phyloP scores from a whole-genome alignment of 2,329 filamentous ascomycete species.

The Clarireedia monteithiana region DNA sequence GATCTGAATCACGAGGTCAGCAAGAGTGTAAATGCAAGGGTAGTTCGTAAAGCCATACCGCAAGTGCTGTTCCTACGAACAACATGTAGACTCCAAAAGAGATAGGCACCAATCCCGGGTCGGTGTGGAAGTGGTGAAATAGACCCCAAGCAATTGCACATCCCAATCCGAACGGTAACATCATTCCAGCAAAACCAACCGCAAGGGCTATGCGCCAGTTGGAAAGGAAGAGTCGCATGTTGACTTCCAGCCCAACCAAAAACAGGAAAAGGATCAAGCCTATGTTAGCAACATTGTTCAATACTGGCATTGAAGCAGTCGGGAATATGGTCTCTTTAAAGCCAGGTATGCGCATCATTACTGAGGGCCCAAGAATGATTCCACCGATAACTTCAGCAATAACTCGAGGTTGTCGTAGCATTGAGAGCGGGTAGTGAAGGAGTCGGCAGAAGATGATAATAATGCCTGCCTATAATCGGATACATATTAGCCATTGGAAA shows the following conservation, averaged over 20 bases:
- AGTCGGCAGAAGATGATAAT: constrained; percentile 69
- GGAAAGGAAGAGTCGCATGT: constrained; percentile 65
- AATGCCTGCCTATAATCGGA: constrained; percentile 48
- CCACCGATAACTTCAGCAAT: constrained; percentile 83
- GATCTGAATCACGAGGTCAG: constrained; percentile 39
- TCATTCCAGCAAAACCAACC: constrained; percentile 74
- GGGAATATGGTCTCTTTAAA: constrained; percentile 76
- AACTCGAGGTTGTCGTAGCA: constrained; percentile 71
- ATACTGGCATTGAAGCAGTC: constrained; percentile 60
- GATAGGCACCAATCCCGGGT: constrained; percentile 45
- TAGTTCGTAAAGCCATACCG: constrained; percentile 29
- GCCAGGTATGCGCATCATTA: constrained; percentile 77
- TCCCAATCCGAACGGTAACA: constrained; percentile 74
- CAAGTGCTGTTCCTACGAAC: constrained; percentile 88
- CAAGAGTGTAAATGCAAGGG: not conserved
- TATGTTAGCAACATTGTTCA: constrained; percentile 73
- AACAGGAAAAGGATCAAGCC: constrained; percentile 82
- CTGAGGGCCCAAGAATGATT: constrained; percentile 76
- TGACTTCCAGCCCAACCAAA: constrained; percentile 79
- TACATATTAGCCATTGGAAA: not conserved
- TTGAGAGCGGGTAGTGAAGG: constrained; percentile 69
- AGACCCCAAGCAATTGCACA: constrained; percentile 74
- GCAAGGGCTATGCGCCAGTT: constrained; percentile 76
- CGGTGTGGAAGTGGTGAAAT: constrained; percentile 58
- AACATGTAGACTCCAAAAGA: constrained; percentile 57